phyloP scores from a whole-genome alignment of 768 basidiomycete species.

The Cystofilobasidium macerans region DNA sequence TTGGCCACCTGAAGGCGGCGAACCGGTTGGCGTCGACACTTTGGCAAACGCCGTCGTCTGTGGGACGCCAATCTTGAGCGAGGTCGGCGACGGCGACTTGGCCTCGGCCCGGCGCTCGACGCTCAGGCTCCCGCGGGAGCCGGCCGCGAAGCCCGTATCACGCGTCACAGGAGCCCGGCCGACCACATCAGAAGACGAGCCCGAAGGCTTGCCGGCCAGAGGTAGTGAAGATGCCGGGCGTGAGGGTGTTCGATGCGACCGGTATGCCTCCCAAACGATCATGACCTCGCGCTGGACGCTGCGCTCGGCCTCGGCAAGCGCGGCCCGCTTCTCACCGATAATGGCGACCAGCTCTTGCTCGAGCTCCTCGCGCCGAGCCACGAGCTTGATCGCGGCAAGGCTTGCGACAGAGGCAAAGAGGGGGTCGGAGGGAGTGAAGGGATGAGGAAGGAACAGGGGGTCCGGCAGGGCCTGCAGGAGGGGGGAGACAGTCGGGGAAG shows the following conservation, averaged over 20 bases:
- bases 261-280: slow-evolving; percentile 1
- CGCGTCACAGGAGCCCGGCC: not conserved
- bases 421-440: not conserved
- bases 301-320: not conserved
- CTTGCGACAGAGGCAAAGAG: not conserved
- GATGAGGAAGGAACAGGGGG: not conserved
- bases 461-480: not conserved
- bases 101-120: not conserved
- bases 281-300: not conserved
- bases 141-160: not conserved
- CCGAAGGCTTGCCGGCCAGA: not conserved
- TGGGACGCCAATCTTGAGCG: not conserved
- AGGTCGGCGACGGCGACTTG: not conserved
- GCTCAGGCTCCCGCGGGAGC: not conserved
- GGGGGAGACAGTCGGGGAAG: not conserved
- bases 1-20: not conserved
- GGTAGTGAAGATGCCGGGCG: not conserved
- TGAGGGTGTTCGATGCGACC: not conserved
- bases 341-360: not conserved
- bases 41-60: not conserved
- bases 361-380: not conserved
- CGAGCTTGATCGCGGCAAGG: not conserved
- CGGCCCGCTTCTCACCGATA: not conserved
- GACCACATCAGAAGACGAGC: no score
- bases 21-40: not conserved